Base-by-base conservation (phyloP, 208 protist genomes). In the Leishmania martiniquensis region DNA sequence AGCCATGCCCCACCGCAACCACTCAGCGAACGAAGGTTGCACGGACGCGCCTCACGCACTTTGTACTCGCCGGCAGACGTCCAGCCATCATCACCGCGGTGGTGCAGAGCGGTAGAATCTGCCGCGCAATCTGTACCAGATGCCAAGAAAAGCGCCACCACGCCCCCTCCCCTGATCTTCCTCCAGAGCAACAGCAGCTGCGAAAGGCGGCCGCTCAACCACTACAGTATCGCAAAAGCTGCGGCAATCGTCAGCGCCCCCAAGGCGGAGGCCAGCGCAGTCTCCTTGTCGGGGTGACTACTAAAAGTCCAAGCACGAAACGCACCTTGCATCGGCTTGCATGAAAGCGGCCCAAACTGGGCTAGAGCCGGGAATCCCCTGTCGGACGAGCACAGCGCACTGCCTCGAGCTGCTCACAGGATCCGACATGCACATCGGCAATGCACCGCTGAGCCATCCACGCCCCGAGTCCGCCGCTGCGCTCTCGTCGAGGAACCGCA, bases 281-380 rank as follows among this genome's bases (percentile, higher is more conserved):
- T 20, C 20, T 52, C 25, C 59, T 77, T 82, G n/a, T 82, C 78
- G 20, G 72, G 65, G 78, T 77, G 78, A 10, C 59, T 32, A 6
- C 44, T 63, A 44, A 82, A 55, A 13, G 72, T 72, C 49, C 55
- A 65, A n/a, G 51, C 42, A 34, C 69, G 71, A 59, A 77, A 77
- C 9, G 78, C 59, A 1, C 76, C 29, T 68, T 76, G 59, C 15
- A 77, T 66, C 9, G 47, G 52, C 10, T 77, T 47, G 22, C 47
- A 62, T 6, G 39, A 51, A 9, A 82, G 51, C 0, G 78, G 72
- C 13, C 71, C 78, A 0, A 32, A 57, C 13, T 77, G 78, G 10
- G 52, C 3, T 4, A 74, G 55, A 15, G 65, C 51, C 52, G 77
- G 37, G 5, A 82, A 60, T 22, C 69, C 72, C 32, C 78, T 55